Base-by-base conservation (phyloP, 2,329 filamentous ascomycete genomes). In the Ophiostoma ulmi region DNA sequence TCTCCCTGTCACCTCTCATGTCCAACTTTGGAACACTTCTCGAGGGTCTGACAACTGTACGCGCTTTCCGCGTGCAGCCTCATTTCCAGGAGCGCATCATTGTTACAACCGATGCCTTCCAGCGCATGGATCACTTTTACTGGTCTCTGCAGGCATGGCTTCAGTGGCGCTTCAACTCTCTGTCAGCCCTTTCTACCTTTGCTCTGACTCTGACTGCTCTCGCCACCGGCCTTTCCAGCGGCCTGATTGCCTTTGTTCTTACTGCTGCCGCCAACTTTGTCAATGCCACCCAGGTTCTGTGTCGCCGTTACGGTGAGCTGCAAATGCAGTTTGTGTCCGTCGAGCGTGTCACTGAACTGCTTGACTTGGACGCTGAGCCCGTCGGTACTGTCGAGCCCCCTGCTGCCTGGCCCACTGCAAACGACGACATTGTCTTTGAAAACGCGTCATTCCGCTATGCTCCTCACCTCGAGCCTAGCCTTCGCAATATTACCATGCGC, bases 61-160 rank as follows among this genome's bases (percentile, higher is more conserved):
- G 92, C 63, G 93, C 94, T 0, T 94, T 96, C 77, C 88, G 86
- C 67, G 92, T 90, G 0, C 90, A 97, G 75, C 81, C 85, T 4
- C 88, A 91, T 69, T 97, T 97, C 76, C 92, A 96, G 76, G 86
- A 89, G 73, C 86, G 89, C 68, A 92, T 96, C 69, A 90, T 97
- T 44, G 82, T 85, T 1, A 93, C 93, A 0, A 93, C 93, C 0
- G 93, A 97, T 76, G 88, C 89, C 22, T 97, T 97, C 77, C 94
- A 97, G 78, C 93, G 93, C 77, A 95, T 97, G 86, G 94, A 97
- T 76, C 94, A 97, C 78, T 97, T 97, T 80, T 97, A 96, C 80
- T 97, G 93, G 91, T 91, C 89, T 72, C 84, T 96, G 63, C 92
- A 96, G 74, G 88, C 88, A 8, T 97, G 93, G 93, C 83, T 97